These are phyloP conservation scores for Metarhizium anisopliae DNA, from an alignment of 2,329 filamentous ascomycete species.

Conservation along the genomic window DNA sequence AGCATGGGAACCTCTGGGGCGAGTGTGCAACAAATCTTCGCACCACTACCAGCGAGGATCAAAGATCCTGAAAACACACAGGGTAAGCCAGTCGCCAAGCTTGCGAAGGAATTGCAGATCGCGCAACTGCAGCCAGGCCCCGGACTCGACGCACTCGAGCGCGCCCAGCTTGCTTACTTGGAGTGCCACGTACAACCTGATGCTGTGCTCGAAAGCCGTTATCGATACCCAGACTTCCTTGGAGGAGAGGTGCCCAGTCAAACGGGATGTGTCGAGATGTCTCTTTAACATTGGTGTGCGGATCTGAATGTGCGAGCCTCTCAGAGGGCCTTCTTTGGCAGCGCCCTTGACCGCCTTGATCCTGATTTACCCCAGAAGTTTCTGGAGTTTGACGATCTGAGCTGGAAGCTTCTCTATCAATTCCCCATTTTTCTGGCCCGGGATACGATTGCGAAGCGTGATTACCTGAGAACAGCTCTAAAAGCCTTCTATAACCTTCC, in stretches of 20 bases:
- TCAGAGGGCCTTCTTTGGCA: too few relatives aligned
- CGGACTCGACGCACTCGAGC: too few relatives aligned
- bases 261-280: conserved; percentile 4
- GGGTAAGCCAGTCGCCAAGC: neutral
- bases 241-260: conserved; percentile 8
- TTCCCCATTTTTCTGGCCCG: conserved; percentile 13
- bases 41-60: neutral
- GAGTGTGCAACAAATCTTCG: conserved; percentile 9
- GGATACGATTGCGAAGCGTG: conserved; percentile 11
- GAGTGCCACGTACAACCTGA: too few relatives aligned
- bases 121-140: too few relatives aligned
- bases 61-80: neutral
- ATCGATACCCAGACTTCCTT: too few relatives aligned
- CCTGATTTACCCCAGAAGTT: conserved; percentile 8
- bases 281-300: neutral
- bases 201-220: too few relatives aligned
- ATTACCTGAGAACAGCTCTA: neutral
- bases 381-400: conserved; percentile 15
- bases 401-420: conserved; percentile 19
- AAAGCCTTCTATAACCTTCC: too few relatives aligned
- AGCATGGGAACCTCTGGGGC: conserved; percentile 11
- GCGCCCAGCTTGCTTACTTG: too few relatives aligned
- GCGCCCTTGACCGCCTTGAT: conserved; percentile 9
- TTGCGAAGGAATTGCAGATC: neutral
- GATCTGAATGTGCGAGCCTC: too few relatives aligned